These are phyloP conservation scores for Candida glucosophila DNA, from an alignment of 1,139 yeast genomes.

Conservation along the genomic window DNA sequence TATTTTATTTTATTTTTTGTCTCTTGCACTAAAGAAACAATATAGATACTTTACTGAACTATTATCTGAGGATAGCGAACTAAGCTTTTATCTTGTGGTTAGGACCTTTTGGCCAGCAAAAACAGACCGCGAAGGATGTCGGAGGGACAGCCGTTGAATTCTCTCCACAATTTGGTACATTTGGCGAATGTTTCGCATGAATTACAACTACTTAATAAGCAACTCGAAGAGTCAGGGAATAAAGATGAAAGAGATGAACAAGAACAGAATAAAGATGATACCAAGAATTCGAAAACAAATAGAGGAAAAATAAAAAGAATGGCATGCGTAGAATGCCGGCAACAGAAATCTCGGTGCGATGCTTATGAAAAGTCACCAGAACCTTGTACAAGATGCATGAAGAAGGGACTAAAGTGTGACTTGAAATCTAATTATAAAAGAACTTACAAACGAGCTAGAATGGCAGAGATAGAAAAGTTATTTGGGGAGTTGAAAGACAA, in stretches of 20 bases:
- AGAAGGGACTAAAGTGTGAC: constrained; percentile 62
- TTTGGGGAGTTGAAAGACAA: constrained; percentile 58
- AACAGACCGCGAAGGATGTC: too few relatives aligned
- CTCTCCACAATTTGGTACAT: constrained; percentile 35
- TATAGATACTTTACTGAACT: too few relatives aligned
- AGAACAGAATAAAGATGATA: not conserved
- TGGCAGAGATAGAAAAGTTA: constrained; percentile 78
- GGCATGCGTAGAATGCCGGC: constrained; percentile 95
- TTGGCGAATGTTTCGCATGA: constrained; percentile 40
- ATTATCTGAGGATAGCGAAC: too few relatives aligned
- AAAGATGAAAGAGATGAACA: not conserved
- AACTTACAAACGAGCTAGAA: constrained; percentile 78
- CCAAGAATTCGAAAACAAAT: constrained; percentile 5
- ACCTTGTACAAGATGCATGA: constrained; percentile 78
- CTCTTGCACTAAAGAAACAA: too few relatives aligned
- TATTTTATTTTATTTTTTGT: too few relatives aligned
- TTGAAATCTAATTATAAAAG: constrained; percentile 77
- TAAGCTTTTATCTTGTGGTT: too few relatives aligned
- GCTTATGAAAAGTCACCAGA: constrained; percentile 69
- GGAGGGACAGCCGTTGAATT: constrained; percentile 10
- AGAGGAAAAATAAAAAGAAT: constrained; percentile 42
- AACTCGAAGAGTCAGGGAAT: constrained; percentile 9
- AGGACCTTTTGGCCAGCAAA: too few relatives aligned
- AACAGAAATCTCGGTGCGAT: constrained; percentile 86
- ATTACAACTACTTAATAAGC: constrained; percentile 23